Evolutionary conservation across 495 filamentous ascomycete species (phyloP).

Genomic region (Penicillium parvum): DNA sequence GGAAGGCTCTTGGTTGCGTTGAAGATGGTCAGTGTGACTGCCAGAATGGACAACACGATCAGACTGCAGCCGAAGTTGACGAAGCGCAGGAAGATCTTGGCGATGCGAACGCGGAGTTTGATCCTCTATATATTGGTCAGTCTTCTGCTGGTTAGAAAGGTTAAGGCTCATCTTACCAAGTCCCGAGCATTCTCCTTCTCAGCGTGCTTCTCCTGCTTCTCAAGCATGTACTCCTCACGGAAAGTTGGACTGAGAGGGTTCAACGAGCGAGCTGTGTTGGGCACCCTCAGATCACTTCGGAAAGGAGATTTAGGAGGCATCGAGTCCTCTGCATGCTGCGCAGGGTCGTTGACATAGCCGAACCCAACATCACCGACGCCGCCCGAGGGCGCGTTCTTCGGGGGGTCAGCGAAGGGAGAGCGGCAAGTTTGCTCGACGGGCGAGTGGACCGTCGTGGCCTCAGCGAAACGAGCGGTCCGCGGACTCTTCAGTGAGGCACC

Average conservation of each 20-base stretch:
- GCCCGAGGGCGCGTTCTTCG: conserved; percentile 46
- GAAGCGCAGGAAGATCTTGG: conserved; percentile 87
- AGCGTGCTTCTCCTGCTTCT: conserved; percentile 71
- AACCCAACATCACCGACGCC: conserved; percentile 81
- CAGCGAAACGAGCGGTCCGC: conserved; percentile 81
- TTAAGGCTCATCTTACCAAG: conserved; percentile 56
- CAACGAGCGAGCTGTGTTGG: conserved; percentile 65
- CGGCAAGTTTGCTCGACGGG: conserved; percentile 59
- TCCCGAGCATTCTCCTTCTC: conserved; percentile 81
- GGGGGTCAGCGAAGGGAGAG: conserved; percentile 67
- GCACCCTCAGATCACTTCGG: conserved; percentile 81
- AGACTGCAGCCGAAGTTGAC: conserved; percentile 96
- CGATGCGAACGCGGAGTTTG: conserved; percentile 87
- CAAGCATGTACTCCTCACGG: conserved; percentile 74
- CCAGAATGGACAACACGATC: conserved; percentile 85
- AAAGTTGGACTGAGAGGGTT: conserved; percentile 84
- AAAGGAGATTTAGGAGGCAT: conserved; percentile 68
- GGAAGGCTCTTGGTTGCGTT: conserved; percentile 71
- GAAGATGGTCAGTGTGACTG: conserved; percentile 83
- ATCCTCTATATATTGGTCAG: conserved; percentile 60
- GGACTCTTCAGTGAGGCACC: conserved; percentile 70
- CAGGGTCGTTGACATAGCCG: conserved; percentile 69
- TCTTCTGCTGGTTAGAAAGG: not conserved
- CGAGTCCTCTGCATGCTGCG: conserved; percentile 48
- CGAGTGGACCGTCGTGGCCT: conserved; percentile 83